Percentiles rank a stretch among this genome's conserved stretches.
Evolutionary conservation across 1,284 basidiomycete species (phyloP).

Genomic region (Cystobasidiaceae sp.): DNA sequence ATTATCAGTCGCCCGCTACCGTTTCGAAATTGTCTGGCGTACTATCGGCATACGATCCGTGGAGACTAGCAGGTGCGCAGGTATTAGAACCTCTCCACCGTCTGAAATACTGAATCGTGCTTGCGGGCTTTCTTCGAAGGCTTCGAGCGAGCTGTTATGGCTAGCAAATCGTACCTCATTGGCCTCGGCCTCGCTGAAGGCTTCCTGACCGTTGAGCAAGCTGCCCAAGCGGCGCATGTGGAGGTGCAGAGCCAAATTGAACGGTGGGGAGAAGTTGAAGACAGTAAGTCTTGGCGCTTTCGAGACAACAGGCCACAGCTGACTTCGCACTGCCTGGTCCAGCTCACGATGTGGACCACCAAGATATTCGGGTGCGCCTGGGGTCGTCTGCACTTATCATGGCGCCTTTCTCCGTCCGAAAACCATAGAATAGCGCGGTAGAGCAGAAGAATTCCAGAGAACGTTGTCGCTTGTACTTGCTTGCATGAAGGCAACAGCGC

Average conservation of each 20-base stretch:
- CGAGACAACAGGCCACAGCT: neutral
- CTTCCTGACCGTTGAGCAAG: conserved; percentile 72
- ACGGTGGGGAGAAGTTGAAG: conserved; percentile 97
- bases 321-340: conserved; percentile 30
- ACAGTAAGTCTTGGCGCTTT: conserved; percentile 68
- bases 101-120: neutral
- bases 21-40: conserved; percentile 58
- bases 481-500: too few species aligned
- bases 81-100: neutral
- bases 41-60: conserved; percentile 63
- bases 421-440: too few species aligned
- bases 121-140: conserved; percentile 48
- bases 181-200: conserved; percentile 75
- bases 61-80: conserved; percentile 62
- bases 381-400: conserved; percentile 48
- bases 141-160: conserved; percentile 84
- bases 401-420: too few species aligned
- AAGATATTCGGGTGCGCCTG: conserved; percentile 81
- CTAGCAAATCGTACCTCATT: conserved; percentile 87
- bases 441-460: too few species aligned
- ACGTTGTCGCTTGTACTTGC: too few species aligned
- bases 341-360: conserved; percentile 96
- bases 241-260: conserved; percentile 94
- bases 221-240: conserved; percentile 77
- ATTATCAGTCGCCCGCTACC: conserved; percentile 64